Base-by-base conservation (phyloP, 352 stramenopile species). In the Globisporangium sylvaticum region DNA sequence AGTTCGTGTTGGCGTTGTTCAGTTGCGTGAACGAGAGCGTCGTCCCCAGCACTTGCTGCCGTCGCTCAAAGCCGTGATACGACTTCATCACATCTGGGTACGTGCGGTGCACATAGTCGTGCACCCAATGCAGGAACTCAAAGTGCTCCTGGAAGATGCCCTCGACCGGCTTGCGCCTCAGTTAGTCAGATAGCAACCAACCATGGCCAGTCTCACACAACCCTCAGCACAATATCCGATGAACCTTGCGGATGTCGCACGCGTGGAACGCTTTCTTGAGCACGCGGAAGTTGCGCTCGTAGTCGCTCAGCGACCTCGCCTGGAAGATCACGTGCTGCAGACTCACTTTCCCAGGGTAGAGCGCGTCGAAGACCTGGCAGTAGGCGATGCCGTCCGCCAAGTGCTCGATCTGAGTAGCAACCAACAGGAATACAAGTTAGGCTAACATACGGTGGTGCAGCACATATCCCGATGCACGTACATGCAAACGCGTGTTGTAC, bases 61-160 rank as follows among this genome's bases (percentile, higher is more conserved):
- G 79, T 1, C 81, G 71, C 46, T 83, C 75, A 64, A 89, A 89
- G 0, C 76, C 84, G 27, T 83, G 65, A 50, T 88, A 87, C 39
- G 77, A 84, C 42, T 75, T 74, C 32, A 83, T 73, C 6, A 79
- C 78, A 20, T 90, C 80, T 12, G 79, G 82, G 56, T 80, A 91
- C 24, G 74, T 92, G 58, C 83, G 80, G 56, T 90, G 80, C n/a
- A 88, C 81, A 65, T 91, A 89, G 66, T 93, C 83, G 57, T 93
- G 84, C 25, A 93, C 65, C 85, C 85, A 93, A 64, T 93, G 81
- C 54, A 93, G 74, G 52, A 93, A 91, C 65, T 91, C 83, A 62
- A 93, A 91, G 70, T 93, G 85, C 64, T 91, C 85, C 34, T 93
- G 85, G 62, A 93, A 93, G 12, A 91, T 68, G 18, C 85, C 85